Evolutionary conservation across 768 basidiomycete genomes (phyloP).

Genomic region (Tremella mesenterica): DNA sequence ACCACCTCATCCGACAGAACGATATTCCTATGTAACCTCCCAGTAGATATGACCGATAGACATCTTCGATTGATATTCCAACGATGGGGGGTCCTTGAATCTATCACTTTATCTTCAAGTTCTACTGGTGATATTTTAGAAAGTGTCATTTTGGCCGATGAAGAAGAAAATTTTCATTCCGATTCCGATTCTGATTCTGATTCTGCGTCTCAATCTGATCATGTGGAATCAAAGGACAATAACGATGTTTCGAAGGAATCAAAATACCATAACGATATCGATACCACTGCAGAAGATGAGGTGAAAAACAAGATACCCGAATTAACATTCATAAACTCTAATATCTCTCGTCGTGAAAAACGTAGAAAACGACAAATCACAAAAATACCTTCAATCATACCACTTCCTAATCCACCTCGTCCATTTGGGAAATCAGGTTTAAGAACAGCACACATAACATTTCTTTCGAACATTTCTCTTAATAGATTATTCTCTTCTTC

Average conservation of each 20-base stretch:
- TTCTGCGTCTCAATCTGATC: slow-evolving; percentile 9
- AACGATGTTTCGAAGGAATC: slow-evolving; percentile 26
- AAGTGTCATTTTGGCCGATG: slow-evolving; percentile 19
- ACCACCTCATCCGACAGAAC: slow-evolving; percentile 50
- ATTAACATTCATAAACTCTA: slow-evolving; percentile 12
- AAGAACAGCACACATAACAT: slow-evolving; percentile 60
- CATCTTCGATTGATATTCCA: slow-evolving; percentile 73
- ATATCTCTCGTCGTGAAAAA: slow-evolving; percentile 15
- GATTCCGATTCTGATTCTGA: no score
- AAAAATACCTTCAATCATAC: slow-evolving; percentile 52
- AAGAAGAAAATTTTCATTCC: slow-evolving; percentile 14
- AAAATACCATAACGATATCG: slow-evolving; percentile 6
- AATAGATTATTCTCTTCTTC: slow-evolving; percentile 52
- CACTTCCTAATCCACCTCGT: slow-evolving; percentile 57
- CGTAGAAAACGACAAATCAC: slow-evolving; percentile 39
- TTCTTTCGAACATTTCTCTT: slow-evolving; percentile 64
- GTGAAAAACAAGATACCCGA: slow-evolving; percentile 37
- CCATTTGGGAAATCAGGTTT: slow-evolving; percentile 50
- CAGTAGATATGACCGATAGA: slow-evolving; percentile 75
- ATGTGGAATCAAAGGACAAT: slow-evolving; percentile 32
- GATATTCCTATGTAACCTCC: slow-evolving; percentile 79
- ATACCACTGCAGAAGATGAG: slow-evolving; percentile 41
- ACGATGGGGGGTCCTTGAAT: slow-evolving; percentile 65
- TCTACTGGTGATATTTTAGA: slow-evolving; percentile 45
- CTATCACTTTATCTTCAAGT: slow-evolving; percentile 54